Evolutionary conservation across 2,329 filamentous ascomycete genomes (phyloP), one percentile per base, ranked within the genome.

Genomic region (Diplodia intermedia): DNA sequence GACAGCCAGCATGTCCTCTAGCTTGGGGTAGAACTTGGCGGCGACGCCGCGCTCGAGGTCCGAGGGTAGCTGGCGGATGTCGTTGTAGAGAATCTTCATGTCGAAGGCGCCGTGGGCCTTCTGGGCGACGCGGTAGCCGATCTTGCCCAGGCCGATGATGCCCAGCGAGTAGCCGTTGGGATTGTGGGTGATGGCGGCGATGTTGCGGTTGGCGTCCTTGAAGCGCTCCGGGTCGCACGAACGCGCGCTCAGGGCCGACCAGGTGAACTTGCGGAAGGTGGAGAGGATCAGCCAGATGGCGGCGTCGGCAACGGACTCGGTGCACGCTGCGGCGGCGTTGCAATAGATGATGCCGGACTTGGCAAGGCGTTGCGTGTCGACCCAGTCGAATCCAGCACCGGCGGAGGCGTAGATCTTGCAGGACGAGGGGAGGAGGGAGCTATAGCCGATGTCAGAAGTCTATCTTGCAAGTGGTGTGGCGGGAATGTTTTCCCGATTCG

Each of bases 231-330:
- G 68, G 61, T 68, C 57, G 29, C 69, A 63, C 12, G 70, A 71
- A 38, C 70, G 69, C n/a, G 71, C 71, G 20, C 63, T 56, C 49
- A 71, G 66, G 4, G 69, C 69, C 49, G 67, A 69, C 69, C 70
- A 72, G 26, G 69, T 71, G 47, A 72, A 63, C 47, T 70, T 69
- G 18, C 69, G 68, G 79, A 91, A 92, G 5, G 86, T 88, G 12
- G 85, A 85, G 63, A 92, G 85, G 71, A 92, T 86, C 73, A 90
- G 70, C 67, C 69, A 72, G 55, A 72, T 71, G 83, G 89, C 86
- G 72, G 90, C 88, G 76, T 91, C 90, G 55, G 89, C 89, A 1
- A 91, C 89, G 1, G 89, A 86, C 73, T 91, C 89, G 6, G 88
- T 86, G 15, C 88, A 88, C 0, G 89, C 89, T 4, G 72, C 79